Conservation (phyloP, 2,329 filamentous ascomycete genomes). For the Colletotrichum nymphaeae region DNA sequence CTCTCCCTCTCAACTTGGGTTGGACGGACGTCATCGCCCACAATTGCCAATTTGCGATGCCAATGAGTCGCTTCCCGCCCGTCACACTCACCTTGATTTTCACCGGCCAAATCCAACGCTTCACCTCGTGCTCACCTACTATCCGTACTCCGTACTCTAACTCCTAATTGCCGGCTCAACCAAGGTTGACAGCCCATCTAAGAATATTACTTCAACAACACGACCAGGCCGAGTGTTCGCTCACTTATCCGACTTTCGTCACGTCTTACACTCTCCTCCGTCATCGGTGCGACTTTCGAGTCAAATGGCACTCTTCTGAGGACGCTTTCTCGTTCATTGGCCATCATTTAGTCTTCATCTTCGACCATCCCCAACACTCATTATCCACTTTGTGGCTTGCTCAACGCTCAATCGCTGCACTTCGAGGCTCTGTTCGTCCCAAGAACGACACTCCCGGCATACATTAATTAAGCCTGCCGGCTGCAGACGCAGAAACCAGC, state of each 20-base stretch:
- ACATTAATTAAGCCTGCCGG: conserved; percentile 14
- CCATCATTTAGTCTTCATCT: background rate
- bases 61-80: conserved; percentile 21
- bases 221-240: background rate
- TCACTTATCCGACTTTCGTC: background rate
- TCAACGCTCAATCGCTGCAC: conserved; percentile 12
- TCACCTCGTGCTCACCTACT: background rate
- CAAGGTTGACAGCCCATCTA: background rate
- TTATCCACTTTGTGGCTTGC: conserved; percentile 16
- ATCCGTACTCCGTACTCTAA: background rate
- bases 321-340: background rate
- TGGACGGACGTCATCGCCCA: conserved; percentile 26
- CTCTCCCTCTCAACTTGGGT: background rate
- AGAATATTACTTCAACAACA: background rate
- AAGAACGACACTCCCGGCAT: conserved; percentile 25
- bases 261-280: background rate
- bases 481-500: conserved; percentile 32
- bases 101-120: conserved; percentile 1
- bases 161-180: background rate
- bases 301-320: conserved; percentile 2
- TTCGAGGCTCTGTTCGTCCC: conserved; percentile 28
- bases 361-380: background rate
- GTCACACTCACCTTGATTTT: conserved; percentile 23
- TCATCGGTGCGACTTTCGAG: background rate
- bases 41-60: conserved; percentile 17